Evolutionary conservation across 2,329 filamentous ascomycete species (phyloP), one percentile per base, ranked within the genome.

Genomic region (Ophiostoma novo-ulmi): DNA sequence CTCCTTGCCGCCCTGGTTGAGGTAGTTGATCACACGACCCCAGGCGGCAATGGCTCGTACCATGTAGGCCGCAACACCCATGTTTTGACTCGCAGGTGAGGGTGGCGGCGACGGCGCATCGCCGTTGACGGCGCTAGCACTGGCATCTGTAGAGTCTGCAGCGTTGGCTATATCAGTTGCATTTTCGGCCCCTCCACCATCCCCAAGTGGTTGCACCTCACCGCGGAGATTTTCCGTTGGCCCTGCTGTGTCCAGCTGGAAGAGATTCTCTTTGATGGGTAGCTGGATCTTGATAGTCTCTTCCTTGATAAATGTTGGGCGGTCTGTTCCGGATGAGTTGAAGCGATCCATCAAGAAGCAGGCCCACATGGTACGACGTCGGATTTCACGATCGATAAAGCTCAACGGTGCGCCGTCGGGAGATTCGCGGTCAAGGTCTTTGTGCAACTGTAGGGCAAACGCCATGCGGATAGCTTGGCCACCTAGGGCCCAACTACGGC

Each of bases 281-380:
- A 99, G 81, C 74, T 95, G 94, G 20, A 97, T 92, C 75, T 93
- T 90, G 73, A 98, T 86, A 70, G 92, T 92, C 74, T 95, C 92
- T 78, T 97, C 93, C 74, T 92, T 90, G 70, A 97, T 90, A 75
- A 97, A 97, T 69, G 93, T 92, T 26, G 95, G 95, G 52, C 94
- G 87, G 76, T 97, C 94, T 2, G 93, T 96, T 1, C 95, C 94
- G 1, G 94, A 97, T 0, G 94, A 97, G 80, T 96, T 97, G 82
- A 97, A 97, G 0, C 94, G 89, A 78, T 99, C 95, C 94, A 98
- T 97, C 71, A 97, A 80, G 77, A 97, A 97, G 78, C 94, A 98
- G 14, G 94, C 92, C 95, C 95, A 99, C 94, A 99, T 98, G 2
- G 93, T 95, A 71, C 95, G 87, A 75, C 95, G 85, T 72, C 95